These are phyloP conservation scores for Calonectria fujianensis DNA, from an alignment of 2,329 filamentous ascomycete species.

Conservation along the genomic window DNA sequence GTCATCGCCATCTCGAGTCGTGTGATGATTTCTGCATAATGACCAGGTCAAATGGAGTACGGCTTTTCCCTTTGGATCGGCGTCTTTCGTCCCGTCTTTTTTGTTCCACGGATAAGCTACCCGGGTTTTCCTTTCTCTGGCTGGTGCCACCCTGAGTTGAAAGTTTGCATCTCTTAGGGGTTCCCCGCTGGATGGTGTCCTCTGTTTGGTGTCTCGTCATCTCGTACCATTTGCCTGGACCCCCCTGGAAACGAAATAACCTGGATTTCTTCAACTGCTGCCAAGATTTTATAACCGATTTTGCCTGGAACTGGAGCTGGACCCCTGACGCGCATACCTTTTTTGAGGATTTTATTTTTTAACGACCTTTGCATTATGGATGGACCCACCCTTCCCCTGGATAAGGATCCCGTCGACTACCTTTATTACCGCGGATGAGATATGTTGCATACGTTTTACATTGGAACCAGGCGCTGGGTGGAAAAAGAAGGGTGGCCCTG, in stretches of 20 bases:
- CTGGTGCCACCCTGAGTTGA: constrained; percentile 53
- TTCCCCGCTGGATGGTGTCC: constrained; percentile 54
- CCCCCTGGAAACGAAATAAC: constrained; percentile 47
- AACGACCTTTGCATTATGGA: constrained; percentile 55
- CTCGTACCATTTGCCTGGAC: constrained; percentile 46
- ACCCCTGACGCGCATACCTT: constrained; percentile 48
- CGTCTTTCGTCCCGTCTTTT: constrained; percentile 53
- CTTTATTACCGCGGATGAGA: constrained; percentile 58
- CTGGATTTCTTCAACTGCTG: constrained; percentile 52
- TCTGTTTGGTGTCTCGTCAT: constrained; percentile 48
- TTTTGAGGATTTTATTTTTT: constrained; percentile 50
- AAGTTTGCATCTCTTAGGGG: constrained; percentile 56
- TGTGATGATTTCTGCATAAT: constrained; percentile 58
- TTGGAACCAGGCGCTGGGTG: constrained; percentile 56
- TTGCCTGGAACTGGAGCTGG: constrained; percentile 50
- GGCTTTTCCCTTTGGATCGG: constrained; percentile 54
- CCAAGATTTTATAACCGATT: constrained; percentile 50
- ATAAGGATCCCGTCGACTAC: constrained; percentile 54
- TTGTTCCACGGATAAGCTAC: constrained; percentile 53
- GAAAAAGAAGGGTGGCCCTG: constrained; percentile 54
- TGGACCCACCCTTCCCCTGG: constrained; percentile 49
- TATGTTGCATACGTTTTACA: constrained; percentile 60
- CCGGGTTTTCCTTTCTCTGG: constrained; percentile 51
- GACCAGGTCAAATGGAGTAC: constrained; percentile 54
- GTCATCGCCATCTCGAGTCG: constrained; percentile 51